Evolutionary conservation across 129 eudicot species (phyloP), one percentile per base, ranked within the genome.

Genomic region (Flaveria brownii): DNA sequence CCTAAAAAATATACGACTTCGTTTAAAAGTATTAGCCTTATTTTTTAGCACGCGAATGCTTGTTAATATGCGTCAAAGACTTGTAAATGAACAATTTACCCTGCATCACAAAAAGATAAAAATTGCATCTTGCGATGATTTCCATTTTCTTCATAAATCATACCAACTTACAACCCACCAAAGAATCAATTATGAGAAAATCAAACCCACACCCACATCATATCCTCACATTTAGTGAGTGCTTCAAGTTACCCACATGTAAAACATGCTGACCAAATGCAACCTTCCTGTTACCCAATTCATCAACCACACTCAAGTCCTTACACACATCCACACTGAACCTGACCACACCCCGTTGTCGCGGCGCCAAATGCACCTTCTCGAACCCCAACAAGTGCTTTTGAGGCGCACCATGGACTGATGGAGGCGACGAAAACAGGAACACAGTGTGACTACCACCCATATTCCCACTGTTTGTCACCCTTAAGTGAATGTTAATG

Each of bases 271-370:
- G 76, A 36, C 99, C 99, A 78, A 95, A 68, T 18, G 94, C 99
- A 63, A 95, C 87, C 62, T 91, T 95, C 64, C 79, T 82, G 33
- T 83, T 80, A 15, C 99, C 99, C 56, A 46, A 49, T 82, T 95
- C 99, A 91, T 95, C 97, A 67, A 91, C 94, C 83, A 89, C 49
- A 70, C 99, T 91, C 89, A 95, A 84, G 83, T 95, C 88, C 81
- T 86, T 89, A 81, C 99, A 95, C 73, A 85, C 92, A 80, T 95
- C 96, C 36, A 95, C 89, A 42, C 66, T 71, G 30, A 95, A 95
- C 85, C 74, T 77, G 25, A 91, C 97, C 50, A 78, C 26, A 52
- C 84, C 88, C 80, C 86, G 91, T 65, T 76, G 82, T 16, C 84
- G 80, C 8, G 97, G 83, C 11, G 43, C 78, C 94, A 95, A 80